These are phyloP conservation scores for Mangifera indica DNA, from an alignment of 345 rosid genomes.

Conservation along the genomic window DNA sequence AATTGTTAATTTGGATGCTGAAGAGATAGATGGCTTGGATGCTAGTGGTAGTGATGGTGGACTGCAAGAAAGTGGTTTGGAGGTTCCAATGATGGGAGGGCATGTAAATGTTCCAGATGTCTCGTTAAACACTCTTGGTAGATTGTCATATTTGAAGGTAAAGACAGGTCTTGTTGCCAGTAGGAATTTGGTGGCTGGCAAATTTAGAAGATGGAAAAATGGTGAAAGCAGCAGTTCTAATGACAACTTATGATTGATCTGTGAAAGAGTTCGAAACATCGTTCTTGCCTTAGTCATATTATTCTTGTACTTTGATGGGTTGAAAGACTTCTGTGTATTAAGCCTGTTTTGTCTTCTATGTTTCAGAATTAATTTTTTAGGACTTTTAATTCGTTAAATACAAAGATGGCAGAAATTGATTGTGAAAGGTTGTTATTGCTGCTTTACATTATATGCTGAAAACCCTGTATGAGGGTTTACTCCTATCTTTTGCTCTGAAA, in stretches of 20 bases:
- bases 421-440: neutral
- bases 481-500: neutral
- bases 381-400: neutral
- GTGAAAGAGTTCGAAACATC: slow-evolving; percentile 12
- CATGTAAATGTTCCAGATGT: slow-evolving; percentile 35
- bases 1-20: slow-evolving; percentile 61
- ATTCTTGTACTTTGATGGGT: neutral
- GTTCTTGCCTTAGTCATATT: slow-evolving; percentile 14
- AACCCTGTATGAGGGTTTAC: neutral
- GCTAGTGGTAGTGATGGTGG: slow-evolving; percentile 37
- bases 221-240: slow-evolving; percentile 32
- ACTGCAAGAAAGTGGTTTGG: slow-evolving; percentile 43
- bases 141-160: slow-evolving; percentile 46
- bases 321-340: neutral
- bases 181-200: slow-evolving; percentile 52
- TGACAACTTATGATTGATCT: slow-evolving; percentile 33
- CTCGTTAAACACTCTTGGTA: slow-evolving; percentile 43
- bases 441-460: neutral
- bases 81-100: slow-evolving; percentile 23
- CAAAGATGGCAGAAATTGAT: neutral
- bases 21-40: slow-evolving; percentile 36
- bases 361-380: neutral
- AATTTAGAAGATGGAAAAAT: slow-evolving; percentile 57
- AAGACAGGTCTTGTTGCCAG: slow-evolving; percentile 56
- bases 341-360: neutral